These are phyloP conservation scores for Dothidotthia symphoricarpi DNA, from an alignment of 2,329 filamentous ascomycete genomes.

Conservation along the genomic window DNA sequence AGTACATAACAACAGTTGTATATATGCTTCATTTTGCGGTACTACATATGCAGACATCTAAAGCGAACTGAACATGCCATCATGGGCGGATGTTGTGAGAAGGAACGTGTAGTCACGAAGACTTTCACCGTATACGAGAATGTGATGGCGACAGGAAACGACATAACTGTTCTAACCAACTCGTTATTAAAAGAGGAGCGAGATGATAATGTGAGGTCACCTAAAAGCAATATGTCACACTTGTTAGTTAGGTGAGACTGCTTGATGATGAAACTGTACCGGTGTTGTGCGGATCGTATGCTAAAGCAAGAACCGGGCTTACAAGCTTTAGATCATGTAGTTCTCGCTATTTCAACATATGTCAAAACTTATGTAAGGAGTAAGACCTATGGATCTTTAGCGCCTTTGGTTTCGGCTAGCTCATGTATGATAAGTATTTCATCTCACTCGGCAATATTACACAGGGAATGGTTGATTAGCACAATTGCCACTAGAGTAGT, in stretches of 20 bases:
- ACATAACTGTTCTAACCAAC: conserved; percentile 12
- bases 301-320: too few species aligned
- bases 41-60: too few species aligned
- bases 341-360: too few species aligned
- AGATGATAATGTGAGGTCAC: conserved; percentile 2
- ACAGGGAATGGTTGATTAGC: conserved; percentile 36
- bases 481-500: conserved; percentile 41
- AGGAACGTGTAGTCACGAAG: conserved; percentile 5
- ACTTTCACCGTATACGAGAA: conserved; percentile 7
- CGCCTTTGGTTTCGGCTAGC: conserved; percentile 29
- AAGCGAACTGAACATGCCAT: too few species aligned
- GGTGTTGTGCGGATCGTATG: too few species aligned
- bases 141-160: conserved; percentile 9
- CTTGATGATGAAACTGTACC: too few species aligned
- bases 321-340: too few species aligned
- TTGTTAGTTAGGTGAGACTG: too few species aligned
- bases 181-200: conserved; percentile 10
- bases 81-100: too few species aligned
- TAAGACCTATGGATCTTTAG: conserved; percentile 57
- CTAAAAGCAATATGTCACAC: conserved; percentile 7
- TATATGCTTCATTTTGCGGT: too few species aligned
- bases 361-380: too few species aligned
- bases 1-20: too few species aligned
- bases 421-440: conserved; percentile 33
- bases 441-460: conserved; percentile 36